Percentiles rank a stretch among this genome's conserved stretches.
Evolutionary conservation across 306 rosid genomes (phyloP).

Genomic region (Morella rubra): DNA sequence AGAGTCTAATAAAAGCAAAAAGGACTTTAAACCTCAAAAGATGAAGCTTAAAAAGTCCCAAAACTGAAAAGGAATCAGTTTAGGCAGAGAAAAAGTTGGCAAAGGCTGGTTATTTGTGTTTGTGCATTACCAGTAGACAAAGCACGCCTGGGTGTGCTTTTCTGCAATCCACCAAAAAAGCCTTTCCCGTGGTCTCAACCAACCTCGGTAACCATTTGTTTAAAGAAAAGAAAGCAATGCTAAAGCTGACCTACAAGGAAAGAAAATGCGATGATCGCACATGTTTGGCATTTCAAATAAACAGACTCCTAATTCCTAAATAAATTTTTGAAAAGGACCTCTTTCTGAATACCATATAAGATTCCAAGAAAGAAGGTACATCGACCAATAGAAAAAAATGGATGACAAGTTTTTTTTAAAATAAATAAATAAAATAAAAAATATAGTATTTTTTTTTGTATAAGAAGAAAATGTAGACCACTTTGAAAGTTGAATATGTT

Average conservation of each 20-base stretch:
- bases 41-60: not conserved
- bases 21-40: conserved; percentile 2
- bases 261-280: too few species aligned
- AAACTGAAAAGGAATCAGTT: not conserved
- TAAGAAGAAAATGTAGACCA: too few species aligned
- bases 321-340: not conserved
- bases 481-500: too few species aligned
- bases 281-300: not conserved
- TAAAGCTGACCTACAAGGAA: too few species aligned
- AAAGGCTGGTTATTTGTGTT: not conserved
- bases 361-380: not conserved
- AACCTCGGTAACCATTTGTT: not conserved
- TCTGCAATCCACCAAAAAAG: not conserved
- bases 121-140: not conserved
- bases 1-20: not conserved
- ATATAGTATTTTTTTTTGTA: not conserved
- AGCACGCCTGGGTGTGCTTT: conserved; percentile 4
- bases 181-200: not conserved
- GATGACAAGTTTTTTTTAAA: not conserved
- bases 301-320: not conserved
- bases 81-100: not conserved
- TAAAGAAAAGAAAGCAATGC: too few species aligned
- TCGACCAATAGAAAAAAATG: not conserved
- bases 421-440: not conserved
- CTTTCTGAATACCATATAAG: not conserved